Percentiles rank a stretch among this genome's conserved stretches.
Conservation (phyloP, 2,329 filamentous ascomycete genomes). For the Trichoderma hamatum region DNA sequence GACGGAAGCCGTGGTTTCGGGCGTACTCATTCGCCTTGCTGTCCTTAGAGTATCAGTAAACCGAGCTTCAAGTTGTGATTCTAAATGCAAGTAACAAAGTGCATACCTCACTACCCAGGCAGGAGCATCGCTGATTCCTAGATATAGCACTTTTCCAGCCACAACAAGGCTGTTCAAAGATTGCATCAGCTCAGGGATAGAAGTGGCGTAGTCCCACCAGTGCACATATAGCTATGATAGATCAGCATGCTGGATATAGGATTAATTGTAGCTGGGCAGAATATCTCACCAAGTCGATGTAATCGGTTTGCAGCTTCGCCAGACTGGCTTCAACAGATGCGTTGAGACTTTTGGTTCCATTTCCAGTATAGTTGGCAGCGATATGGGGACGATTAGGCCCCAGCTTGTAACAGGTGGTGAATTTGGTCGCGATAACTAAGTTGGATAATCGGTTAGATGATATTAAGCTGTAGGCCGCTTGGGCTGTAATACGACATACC, state of each 20-base stretch:
- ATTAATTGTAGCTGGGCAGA: too few species aligned
- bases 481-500: slow-evolving; percentile 41
- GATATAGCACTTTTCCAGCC: slow-evolving; percentile 64
- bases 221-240: slow-evolving; percentile 57
- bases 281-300: slow-evolving; percentile 63
- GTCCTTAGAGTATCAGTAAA: not conserved
- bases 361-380: slow-evolving; percentile 59
- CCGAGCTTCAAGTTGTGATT: too few species aligned
- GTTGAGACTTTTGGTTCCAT: slow-evolving; percentile 63
- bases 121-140: slow-evolving; percentile 69
- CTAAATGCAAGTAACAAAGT: too few species aligned
- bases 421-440: slow-evolving; percentile 70
- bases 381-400: slow-evolving; percentile 47
- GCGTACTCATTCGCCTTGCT: slow-evolving; percentile 70
- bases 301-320: slow-evolving; percentile 65
- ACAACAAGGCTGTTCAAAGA: slow-evolving; percentile 63
- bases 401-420: slow-evolving; percentile 60
- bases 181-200: slow-evolving; percentile 70
- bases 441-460: not conserved
- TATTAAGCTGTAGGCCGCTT: not conserved
- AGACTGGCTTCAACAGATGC: slow-evolving; percentile 59
- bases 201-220: slow-evolving; percentile 71
- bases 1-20: slow-evolving; percentile 67
- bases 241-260: not conserved
- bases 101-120: slow-evolving; percentile 64